Percentiles rank a stretch among this genome's conserved stretches.
Evolutionary conservation across 2,329 filamentous ascomycete genomes (phyloP).

Genomic region (Penicillium corylophilum): DNA sequence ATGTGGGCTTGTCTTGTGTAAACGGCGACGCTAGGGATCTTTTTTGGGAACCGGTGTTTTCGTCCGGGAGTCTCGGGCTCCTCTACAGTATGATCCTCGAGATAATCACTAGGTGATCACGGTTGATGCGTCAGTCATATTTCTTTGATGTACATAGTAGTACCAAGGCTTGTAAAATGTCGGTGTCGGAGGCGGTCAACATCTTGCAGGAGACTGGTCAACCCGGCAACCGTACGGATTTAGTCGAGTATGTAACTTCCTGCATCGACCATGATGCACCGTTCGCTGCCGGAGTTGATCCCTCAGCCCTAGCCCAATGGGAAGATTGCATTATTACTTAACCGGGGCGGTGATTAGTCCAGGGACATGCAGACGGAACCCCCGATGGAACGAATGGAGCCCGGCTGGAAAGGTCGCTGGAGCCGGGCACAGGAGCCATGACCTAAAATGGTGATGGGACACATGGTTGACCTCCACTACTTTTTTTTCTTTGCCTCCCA

Average conservation of each 20-base stretch:
- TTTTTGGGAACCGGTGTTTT: conserved; percentile 25
- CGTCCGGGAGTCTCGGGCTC: conserved; percentile 16
- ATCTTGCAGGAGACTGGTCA: conserved; percentile 14
- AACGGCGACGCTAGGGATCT: conserved; percentile 26
- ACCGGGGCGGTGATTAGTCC: neutral
- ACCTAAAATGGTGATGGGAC: conserved; percentile 19
- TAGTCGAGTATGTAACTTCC: conserved; percentile 2
- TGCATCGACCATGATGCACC: neutral
- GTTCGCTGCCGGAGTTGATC: conserved; percentile 3
- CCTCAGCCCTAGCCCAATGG: neutral
- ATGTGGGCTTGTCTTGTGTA: conserved; percentile 7
- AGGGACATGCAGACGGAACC: neutral
- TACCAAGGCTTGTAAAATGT: neutral
- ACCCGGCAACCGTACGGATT: conserved; percentile 26
- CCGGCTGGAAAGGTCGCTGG: neutral
- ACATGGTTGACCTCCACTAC: conserved; percentile 20
- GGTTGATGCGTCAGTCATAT: neutral
- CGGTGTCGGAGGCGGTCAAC: conserved; percentile 16
- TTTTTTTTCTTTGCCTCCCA: conserved; percentile 10
- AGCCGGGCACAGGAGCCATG: conserved; percentile 3
- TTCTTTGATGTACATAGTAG: neutral
- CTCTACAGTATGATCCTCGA: neutral
- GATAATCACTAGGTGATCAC: neutral
- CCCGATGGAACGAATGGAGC: conserved; percentile 4
- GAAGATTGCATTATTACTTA: neutral